Conservation (phyloP, 257 asterid species). For the Fraxinus anomala region DNA sequence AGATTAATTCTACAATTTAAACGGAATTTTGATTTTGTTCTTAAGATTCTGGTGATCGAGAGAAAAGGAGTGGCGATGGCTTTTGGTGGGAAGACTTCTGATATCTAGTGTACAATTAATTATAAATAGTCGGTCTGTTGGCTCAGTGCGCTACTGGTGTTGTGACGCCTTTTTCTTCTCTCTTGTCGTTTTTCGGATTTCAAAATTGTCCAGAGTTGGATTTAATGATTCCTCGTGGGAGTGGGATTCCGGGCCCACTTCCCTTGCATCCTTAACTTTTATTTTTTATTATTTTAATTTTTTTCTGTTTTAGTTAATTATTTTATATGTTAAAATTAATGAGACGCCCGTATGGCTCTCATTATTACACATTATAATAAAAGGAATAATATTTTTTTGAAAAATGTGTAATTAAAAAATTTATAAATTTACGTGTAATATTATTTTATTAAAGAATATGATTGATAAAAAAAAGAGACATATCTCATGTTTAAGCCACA, state of each 20-base stretch:
- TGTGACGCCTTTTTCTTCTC: constrained; percentile 25
- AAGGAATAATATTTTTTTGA: too few relatives aligned
- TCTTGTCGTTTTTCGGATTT: constrained; percentile 62
- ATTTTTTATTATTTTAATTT: not conserved
- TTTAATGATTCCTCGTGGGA: constrained; percentile 50
- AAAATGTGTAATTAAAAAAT: too few relatives aligned
- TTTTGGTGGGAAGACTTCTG: constrained; percentile 63
- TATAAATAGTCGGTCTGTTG: constrained; percentile 32
- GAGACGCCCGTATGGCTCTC: too few relatives aligned
- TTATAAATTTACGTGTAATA: too few relatives aligned
- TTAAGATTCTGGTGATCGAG: constrained; percentile 25
- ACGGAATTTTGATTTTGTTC: constrained; percentile 17
- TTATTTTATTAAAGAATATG: too few relatives aligned
- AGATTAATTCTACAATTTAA: not conserved
- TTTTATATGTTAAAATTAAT: too few relatives aligned
- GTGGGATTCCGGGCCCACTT: constrained; percentile 57
- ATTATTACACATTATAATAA: too few relatives aligned
- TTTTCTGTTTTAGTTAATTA: not conserved
- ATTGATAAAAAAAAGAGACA: too few relatives aligned
- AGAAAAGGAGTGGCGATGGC: constrained; percentile 13
- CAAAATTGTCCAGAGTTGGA: constrained; percentile 49
- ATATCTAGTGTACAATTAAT: constrained; percentile 8
- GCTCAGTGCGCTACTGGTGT: constrained; percentile 41
- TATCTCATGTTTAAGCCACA: too few relatives aligned
- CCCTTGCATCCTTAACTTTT: not conserved